These are phyloP conservation scores for Durio zibethinus DNA, from an alignment of 345 rosid species.

Conservation along the genomic window DNA sequence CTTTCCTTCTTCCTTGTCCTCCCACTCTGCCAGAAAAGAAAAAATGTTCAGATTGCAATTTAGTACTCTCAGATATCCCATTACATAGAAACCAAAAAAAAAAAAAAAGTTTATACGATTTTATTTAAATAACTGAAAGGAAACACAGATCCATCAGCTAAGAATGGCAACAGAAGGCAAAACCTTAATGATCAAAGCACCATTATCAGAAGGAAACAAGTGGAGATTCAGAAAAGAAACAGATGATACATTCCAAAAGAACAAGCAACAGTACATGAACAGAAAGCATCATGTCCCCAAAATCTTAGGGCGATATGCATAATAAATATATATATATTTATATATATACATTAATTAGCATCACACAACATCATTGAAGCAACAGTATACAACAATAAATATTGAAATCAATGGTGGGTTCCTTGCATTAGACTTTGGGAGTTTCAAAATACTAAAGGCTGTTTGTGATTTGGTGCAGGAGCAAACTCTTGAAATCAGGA, in stretches of 20 bases:
- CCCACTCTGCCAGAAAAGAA: slow-evolving; percentile 18
- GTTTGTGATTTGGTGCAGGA: neutral
- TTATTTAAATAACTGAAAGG: neutral
- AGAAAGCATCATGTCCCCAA: neutral
- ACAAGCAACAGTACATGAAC: neutral
- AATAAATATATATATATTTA: no score
- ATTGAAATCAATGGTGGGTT: no score
- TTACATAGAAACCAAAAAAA: neutral
- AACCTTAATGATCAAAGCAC: neutral
- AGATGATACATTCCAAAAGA: neutral
- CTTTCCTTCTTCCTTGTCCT: slow-evolving; percentile 9
- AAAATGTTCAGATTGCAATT: neutral
- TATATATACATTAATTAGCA: neutral
- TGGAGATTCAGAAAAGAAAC: neutral
- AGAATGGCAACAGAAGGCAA: neutral
- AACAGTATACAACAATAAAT: neutral
- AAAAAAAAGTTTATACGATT: neutral
- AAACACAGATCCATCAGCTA: neutral
- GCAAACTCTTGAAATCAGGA: neutral
- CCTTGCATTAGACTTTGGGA: neutral
- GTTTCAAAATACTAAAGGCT: neutral
- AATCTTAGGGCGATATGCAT: neutral
- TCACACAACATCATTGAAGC: neutral
- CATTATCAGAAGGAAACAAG: no score
- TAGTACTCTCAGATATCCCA: neutral